These are phyloP conservation scores for Aureobasidium melanogenum DNA, from an alignment of 2,329 filamentous ascomycete genomes.

Conservation along the genomic window DNA sequence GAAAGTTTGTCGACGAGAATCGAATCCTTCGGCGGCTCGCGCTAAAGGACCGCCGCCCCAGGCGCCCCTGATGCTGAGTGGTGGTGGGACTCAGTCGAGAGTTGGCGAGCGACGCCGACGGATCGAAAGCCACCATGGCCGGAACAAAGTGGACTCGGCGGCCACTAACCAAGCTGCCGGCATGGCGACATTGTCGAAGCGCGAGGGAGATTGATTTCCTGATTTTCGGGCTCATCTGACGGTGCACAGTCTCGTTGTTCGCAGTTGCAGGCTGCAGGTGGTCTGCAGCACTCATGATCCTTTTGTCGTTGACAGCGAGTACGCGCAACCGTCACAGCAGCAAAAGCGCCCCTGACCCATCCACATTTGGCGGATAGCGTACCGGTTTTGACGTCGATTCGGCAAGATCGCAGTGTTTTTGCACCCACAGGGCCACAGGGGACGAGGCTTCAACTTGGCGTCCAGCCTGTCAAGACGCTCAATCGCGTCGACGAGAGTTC, in stretches of 20 bases:
- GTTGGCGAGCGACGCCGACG: not conserved
- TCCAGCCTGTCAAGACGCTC: not conserved
- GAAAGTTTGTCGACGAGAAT: not conserved
- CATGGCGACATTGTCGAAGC: slow-evolving; percentile 2
- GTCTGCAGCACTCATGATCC: not conserved
- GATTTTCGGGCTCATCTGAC: slow-evolving; percentile 2
- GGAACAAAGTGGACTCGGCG: not conserved
- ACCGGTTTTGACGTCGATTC: slow-evolving; percentile 5
- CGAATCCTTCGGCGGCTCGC: not conserved
- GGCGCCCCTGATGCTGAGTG: not conserved
- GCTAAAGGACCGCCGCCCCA: not conserved
- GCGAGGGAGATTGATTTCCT: not conserved
- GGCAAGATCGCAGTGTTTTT: not conserved
- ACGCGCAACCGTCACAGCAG: not conserved
- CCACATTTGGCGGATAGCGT: not conserved
- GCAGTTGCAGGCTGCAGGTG: not conserved
- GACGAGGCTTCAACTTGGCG: slow-evolving; percentile 3
- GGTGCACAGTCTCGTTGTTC: not conserved
- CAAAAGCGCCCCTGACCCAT: slow-evolving; percentile 4
- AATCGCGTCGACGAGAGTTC: slow-evolving; percentile 2
- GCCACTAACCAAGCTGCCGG: slow-evolving; percentile 1
- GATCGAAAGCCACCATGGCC: not conserved
- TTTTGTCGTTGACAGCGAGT: not conserved
- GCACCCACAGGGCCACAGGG: not conserved
- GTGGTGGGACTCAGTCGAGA: too few relatives aligned